A percentile compares a stretch with the other conserved stretches of the same genome.
These are phyloP conservation scores for Globisporangium apiculatum DNA, from an alignment of 352 stramenopile species.

Conservation along the genomic window DNA sequence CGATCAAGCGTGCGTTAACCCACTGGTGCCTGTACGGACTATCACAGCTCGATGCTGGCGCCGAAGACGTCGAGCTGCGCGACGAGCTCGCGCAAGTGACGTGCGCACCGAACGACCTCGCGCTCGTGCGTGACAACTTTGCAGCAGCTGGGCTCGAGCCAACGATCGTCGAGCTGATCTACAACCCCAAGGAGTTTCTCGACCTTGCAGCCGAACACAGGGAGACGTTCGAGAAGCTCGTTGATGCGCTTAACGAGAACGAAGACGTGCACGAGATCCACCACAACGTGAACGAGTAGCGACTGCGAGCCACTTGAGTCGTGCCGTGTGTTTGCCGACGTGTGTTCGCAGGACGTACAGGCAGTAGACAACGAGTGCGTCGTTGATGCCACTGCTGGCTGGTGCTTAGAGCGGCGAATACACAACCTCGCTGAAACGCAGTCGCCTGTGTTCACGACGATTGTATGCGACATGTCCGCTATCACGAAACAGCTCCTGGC, in stretches of 20 bases:
- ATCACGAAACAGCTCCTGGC: too few relatives aligned
- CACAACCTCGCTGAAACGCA: too few relatives aligned
- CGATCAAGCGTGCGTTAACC: background rate
- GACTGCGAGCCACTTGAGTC: too few relatives aligned
- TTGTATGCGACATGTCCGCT: too few relatives aligned
- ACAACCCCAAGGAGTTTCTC: conserved; percentile 77
- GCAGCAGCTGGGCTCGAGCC: conserved; percentile 46
- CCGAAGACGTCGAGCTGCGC: conserved; percentile 62
- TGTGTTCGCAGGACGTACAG: too few relatives aligned
- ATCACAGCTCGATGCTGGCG: conserved; percentile 54
- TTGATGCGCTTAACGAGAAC: conserved; percentile 70
- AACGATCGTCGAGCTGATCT: conserved; percentile 72
- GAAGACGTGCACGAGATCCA: conserved; percentile 77
- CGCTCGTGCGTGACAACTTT: conserved; percentile 50
- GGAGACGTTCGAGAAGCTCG: conserved; percentile 69
- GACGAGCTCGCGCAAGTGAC: conserved; percentile 61
- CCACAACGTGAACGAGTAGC: conserved; percentile 77
- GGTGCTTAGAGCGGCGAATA: too few relatives aligned
- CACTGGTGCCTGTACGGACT: too few relatives aligned
- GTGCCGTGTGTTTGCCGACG: too few relatives aligned
- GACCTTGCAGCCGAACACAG: conserved; percentile 36
- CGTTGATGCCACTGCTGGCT: background rate
- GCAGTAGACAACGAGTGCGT: background rate
- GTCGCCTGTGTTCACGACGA: too few relatives aligned
- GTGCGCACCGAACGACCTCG: conserved; percentile 61